Evolutionary conservation across 2,329 filamentous ascomycete genomes (phyloP), one percentile per base, ranked within the genome.

Genomic region (Colletotrichum cereale): DNA sequence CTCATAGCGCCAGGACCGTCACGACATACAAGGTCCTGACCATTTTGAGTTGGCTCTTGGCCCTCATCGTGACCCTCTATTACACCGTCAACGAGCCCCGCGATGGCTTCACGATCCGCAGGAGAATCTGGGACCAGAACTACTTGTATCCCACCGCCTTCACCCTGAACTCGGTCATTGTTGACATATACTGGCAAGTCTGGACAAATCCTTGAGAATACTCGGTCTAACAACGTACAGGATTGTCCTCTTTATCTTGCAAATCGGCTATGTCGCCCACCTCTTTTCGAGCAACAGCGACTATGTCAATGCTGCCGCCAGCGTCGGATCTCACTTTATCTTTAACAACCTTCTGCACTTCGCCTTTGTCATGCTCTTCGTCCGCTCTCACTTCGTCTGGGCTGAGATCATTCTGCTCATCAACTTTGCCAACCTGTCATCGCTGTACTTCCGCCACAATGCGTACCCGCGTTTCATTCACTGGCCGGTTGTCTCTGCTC

Each of bases 281-380:
- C 89, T 97, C 75, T 97, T 94, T 86, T 91, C 90, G 57, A 84
- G 85, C 75, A 89, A 92, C 75, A 79, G 85, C 56, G 88, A 88
- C 36, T 85, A 88, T 64, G 88, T 94, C 74, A 88, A 89, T 72
- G 87, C 90, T 21, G 93, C 94, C 29, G 92, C 92, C 75, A 91
- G 93, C 75, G 91, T 97, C 18, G 94, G 93, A 72, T 88, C 89
- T 75, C 93, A 97, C 85, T 97, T 96, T 82, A 94, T 97, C 80
- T 79, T 92, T 76, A 93, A 94, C 86, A 97, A 97, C 82, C 84
- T 97, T 52, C 87, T 97, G 72, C 89, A 94, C 80, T 92, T 95
- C 75, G 90, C 88, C 75, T 97, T 95, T 81, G 88, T 97, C 76
- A 90, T 95, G 85, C 89, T 97, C 73, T 97, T 96, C 85, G 91